phyloP scores from a whole-genome alignment of 768 basidiomycete genomes.

The Dioszegia hungarica region DNA sequence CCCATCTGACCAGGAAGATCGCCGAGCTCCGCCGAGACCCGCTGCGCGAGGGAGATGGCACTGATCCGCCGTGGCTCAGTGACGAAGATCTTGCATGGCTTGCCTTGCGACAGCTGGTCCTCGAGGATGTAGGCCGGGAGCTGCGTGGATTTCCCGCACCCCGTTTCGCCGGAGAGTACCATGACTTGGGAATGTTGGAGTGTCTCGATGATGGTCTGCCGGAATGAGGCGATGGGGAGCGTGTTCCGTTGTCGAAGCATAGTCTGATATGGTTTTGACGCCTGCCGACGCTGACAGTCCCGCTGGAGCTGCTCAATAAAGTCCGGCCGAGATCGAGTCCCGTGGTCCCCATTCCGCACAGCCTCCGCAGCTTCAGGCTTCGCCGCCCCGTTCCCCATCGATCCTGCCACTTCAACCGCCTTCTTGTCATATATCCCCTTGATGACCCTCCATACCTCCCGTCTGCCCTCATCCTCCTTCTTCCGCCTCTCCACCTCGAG shows the following conservation, averaged over 20 bases:
- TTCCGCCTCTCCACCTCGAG: slow-evolving; percentile 63
- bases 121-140: slow-evolving; percentile 91
- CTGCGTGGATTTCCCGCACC: slow-evolving; percentile 94
- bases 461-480: slow-evolving; percentile 62
- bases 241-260: slow-evolving; percentile 79
- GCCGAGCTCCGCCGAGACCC: slow-evolving; percentile 88
- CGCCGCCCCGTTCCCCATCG: not conserved
- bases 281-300: slow-evolving; percentile 61
- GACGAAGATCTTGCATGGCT: slow-evolving; percentile 82
- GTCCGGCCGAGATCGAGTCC: not conserved
- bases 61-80: slow-evolving; percentile 95
- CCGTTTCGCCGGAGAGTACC: slow-evolving; percentile 79
- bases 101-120: slow-evolving; percentile 73
- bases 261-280: slow-evolving; percentile 66
- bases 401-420: not conserved
- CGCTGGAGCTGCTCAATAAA: slow-evolving; percentile 57
- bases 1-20: slow-evolving; percentile 72
- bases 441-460: slow-evolving; percentile 66
- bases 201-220: slow-evolving; percentile 63
- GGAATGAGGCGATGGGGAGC: slow-evolving; percentile 81
- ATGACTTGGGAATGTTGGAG: slow-evolving; percentile 74
- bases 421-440: slow-evolving; percentile 57
- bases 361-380: not conserved
- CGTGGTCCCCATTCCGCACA: not conserved
- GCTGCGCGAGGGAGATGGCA: slow-evolving; percentile 89